phyloP scores from a whole-genome alignment of 208 protist species.

The Polymyxa betae region DNA sequence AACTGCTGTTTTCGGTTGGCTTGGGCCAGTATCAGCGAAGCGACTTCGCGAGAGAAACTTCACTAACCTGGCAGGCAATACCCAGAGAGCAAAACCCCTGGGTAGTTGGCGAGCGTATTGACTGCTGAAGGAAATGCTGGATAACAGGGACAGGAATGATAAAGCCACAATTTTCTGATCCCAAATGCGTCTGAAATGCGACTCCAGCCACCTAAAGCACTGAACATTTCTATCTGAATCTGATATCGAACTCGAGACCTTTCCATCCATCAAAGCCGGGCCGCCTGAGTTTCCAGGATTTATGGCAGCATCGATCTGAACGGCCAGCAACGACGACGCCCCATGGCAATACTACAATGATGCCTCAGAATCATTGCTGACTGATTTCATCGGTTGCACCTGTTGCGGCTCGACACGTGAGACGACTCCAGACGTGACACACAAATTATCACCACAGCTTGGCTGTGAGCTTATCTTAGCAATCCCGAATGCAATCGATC shows the following conservation, averaged over 20 bases:
- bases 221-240: not conserved
- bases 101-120: not conserved
- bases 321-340: constrained; percentile 60
- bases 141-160: constrained; percentile 68
- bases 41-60: not conserved
- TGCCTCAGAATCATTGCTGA: not conserved
- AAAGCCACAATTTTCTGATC: constrained; percentile 60
- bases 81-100: constrained; percentile 54
- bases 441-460: constrained; percentile 6
- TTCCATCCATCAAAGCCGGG: constrained; percentile 61
- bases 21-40: not conserved
- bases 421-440: constrained; percentile 28
- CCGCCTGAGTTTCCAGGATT: constrained; percentile 68
- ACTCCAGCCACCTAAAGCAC: constrained; percentile 51
- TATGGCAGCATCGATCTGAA: constrained; percentile 70
- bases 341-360: constrained; percentile 61
- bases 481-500: not conserved
- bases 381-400: not conserved
- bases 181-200: constrained; percentile 49
- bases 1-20: constrained; percentile 5
- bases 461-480: not conserved
- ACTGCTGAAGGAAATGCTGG: constrained; percentile 63
- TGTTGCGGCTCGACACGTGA: constrained; percentile 49
- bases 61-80: constrained; percentile 1
- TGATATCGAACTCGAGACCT: constrained; percentile 26